Evolutionary conservation across 2,329 filamentous ascomycete species (phyloP).

Genomic region (Arachnomyces sp.): DNA sequence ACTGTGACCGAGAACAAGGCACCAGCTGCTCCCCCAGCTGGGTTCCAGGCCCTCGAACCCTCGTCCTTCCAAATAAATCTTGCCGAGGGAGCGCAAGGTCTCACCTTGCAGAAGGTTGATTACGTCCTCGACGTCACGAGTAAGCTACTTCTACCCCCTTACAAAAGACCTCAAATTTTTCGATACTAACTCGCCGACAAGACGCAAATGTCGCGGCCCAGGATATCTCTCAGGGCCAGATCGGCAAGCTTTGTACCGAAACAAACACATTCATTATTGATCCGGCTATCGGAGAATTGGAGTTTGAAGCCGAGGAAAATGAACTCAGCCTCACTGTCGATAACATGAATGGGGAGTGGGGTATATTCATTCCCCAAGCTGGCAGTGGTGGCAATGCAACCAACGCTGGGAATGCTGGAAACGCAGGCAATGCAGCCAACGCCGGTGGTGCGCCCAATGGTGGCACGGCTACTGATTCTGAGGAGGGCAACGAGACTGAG

Average conservation of each 20-base stretch:
- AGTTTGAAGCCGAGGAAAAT: slow-evolving; percentile 37
- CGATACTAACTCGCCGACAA: background rate
- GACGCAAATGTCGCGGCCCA: slow-evolving; percentile 11
- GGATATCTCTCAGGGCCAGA: slow-evolving; percentile 29
- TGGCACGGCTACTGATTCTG: background rate
- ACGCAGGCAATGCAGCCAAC: slow-evolving; percentile 8
- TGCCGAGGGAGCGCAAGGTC: slow-evolving; percentile 21
- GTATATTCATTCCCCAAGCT: slow-evolving; percentile 23
- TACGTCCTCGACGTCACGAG: slow-evolving; percentile 31
- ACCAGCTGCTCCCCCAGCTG: slow-evolving; percentile 27
- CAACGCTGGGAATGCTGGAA: background rate
- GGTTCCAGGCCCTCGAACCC: slow-evolving; percentile 32
- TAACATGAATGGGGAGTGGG: slow-evolving; percentile 17
- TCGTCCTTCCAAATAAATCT: slow-evolving; percentile 30
- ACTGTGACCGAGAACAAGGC: slow-evolving; percentile 31
- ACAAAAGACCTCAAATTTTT: slow-evolving; percentile 12
- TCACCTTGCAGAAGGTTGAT: slow-evolving; percentile 35
- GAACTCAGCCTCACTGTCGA: slow-evolving; percentile 20
- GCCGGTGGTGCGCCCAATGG: slow-evolving; percentile 7
- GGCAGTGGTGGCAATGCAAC: slow-evolving; percentile 4
- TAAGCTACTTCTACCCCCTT: slow-evolving; percentile 15
- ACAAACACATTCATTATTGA: slow-evolving; percentile 31
- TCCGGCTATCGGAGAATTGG: slow-evolving; percentile 29
- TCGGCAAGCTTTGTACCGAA: slow-evolving; percentile 30
- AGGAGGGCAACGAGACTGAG: background rate